These are phyloP conservation scores for Triticum timopheevii DNA, from an alignment of 176 grass and related monocot genomes.

Conservation along the genomic window DNA sequence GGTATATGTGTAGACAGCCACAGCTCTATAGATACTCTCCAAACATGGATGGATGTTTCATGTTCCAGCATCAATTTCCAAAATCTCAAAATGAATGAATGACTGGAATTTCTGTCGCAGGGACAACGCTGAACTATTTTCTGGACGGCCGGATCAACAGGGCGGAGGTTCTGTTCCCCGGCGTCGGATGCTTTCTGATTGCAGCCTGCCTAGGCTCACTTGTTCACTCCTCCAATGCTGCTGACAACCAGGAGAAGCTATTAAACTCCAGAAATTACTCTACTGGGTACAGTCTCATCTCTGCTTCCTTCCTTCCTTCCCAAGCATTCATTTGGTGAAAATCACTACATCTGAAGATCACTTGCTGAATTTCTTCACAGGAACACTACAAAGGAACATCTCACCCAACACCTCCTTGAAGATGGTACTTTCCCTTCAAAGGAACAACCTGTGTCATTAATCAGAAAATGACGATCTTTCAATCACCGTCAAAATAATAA, in stretches of 20 bases:
- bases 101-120: slow-evolving; percentile 21
- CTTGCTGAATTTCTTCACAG: slow-evolving; percentile 23
- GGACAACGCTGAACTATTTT: slow-evolving; percentile 92
- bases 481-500: too few species aligned
- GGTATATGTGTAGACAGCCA: slow-evolving; percentile 17
- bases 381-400: slow-evolving; percentile 15
- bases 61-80: background rate
- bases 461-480: background rate
- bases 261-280: slow-evolving; percentile 38
- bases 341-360: background rate
- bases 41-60: background rate
- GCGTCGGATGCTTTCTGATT: slow-evolving; percentile 81
- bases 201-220: slow-evolving; percentile 85
- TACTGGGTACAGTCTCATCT: slow-evolving; percentile 12
- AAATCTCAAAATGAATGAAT: background rate
- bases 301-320: background rate
- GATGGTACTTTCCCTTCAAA: background rate
- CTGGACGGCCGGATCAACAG: slow-evolving; percentile 84
- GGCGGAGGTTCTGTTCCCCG: slow-evolving; percentile 88
- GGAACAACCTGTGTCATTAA: background rate
- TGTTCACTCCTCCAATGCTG: slow-evolving; percentile 87
- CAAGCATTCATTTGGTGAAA: background rate
- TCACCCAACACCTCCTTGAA: slow-evolving; percentile 25
- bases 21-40: background rate
- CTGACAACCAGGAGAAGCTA: slow-evolving; percentile 86